A percentile compares a stretch with the other conserved stretches of the same genome.
Evolutionary conservation across 257 asterid species (phyloP).

Genomic region (Phtheirospermum japonicum): DNA sequence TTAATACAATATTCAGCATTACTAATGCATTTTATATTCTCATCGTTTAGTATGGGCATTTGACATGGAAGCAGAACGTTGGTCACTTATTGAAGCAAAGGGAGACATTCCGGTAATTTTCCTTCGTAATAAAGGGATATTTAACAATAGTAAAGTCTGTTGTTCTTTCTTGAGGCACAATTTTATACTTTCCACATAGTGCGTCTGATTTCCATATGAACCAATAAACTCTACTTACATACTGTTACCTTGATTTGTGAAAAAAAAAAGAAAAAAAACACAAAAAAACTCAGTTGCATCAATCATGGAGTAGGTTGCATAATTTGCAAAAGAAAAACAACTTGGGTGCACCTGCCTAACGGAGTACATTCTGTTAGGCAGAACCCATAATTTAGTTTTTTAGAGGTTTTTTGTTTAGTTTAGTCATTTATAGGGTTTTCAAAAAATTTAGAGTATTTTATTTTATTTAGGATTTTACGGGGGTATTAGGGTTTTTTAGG

Average conservation of each 20-base stretch:
- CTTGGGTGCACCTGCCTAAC: too few relatives aligned
- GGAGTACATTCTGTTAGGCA: too few relatives aligned
- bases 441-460: too few relatives aligned
- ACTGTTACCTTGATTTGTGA: slow-evolving; percentile 13
- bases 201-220: not conserved
- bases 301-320: slow-evolving; percentile 15
- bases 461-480: too few relatives aligned
- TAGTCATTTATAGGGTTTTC: not conserved
- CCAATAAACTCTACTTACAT: not conserved
- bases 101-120: slow-evolving; percentile 89
- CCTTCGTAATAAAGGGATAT: slow-evolving; percentile 11
- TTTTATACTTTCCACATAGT: slow-evolving; percentile 18
- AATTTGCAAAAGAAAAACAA: not conserved
- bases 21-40: slow-evolving; percentile 20
- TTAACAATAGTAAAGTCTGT: slow-evolving; percentile 6
- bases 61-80: slow-evolving; percentile 94
- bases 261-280: not conserved
- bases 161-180: slow-evolving; percentile 13
- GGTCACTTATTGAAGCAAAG: slow-evolving; percentile 89
- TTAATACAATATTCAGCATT: slow-evolving; percentile 15
- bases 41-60: slow-evolving; percentile 80
- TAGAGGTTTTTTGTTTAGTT: not conserved
- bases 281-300: not conserved
- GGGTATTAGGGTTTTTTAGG: too few relatives aligned
- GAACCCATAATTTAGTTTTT: not conserved